Percentiles rank a stretch among this genome's conserved stretches.
These are phyloP conservation scores for Marasmius fiardii DNA, from an alignment of 1,284 basidiomycete genomes.

Conservation along the genomic window DNA sequence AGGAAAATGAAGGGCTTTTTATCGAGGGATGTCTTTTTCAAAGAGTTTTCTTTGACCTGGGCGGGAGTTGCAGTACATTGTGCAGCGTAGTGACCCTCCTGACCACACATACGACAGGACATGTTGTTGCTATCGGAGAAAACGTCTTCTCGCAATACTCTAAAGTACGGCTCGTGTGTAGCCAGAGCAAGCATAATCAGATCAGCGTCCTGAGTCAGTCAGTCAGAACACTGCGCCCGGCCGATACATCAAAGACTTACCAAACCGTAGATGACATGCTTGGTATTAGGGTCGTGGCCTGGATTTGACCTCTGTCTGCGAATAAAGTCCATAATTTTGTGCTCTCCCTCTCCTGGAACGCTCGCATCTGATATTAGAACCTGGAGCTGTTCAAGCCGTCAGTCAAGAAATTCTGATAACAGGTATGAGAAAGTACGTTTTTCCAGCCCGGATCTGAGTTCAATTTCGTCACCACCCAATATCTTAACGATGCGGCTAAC, in stretches of 20 bases:
- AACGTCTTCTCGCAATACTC: slow-evolving; percentile 96
- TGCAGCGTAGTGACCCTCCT: slow-evolving; percentile 92
- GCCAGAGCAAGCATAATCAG: slow-evolving; percentile 98
- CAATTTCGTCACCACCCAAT: slow-evolving; percentile 96
- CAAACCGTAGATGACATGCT: slow-evolving; percentile 96
- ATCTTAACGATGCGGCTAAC: slow-evolving; percentile 84
- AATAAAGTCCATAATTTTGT: slow-evolving; percentile 99
- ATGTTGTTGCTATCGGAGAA: slow-evolving; percentile 81
- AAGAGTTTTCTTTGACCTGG: slow-evolving; percentile 43
- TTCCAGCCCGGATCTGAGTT: slow-evolving; percentile 97
- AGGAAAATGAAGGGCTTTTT: slow-evolving; percentile 99
- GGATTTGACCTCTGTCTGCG: slow-evolving; percentile 85
- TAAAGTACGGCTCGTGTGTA: slow-evolving; percentile 97
- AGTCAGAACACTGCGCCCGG: slow-evolving; percentile 11
- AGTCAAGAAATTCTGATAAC: slow-evolving; percentile 4
- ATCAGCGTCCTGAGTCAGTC: slow-evolving; percentile 83
- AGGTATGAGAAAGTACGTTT: slow-evolving; percentile 48
- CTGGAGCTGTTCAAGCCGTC: slow-evolving; percentile 59
- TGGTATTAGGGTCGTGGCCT: slow-evolving; percentile 92
- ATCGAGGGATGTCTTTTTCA: slow-evolving; percentile 62
- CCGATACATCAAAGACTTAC: slow-evolving; percentile 40
- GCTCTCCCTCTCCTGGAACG: slow-evolving; percentile 98
- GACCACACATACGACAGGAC: slow-evolving; percentile 89
- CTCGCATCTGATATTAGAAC: slow-evolving; percentile 97
- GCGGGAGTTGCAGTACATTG: slow-evolving; percentile 71